Conservation (phyloP, 371 early-diverging fungal species). For the Mucor lusitanicus region DNA sequence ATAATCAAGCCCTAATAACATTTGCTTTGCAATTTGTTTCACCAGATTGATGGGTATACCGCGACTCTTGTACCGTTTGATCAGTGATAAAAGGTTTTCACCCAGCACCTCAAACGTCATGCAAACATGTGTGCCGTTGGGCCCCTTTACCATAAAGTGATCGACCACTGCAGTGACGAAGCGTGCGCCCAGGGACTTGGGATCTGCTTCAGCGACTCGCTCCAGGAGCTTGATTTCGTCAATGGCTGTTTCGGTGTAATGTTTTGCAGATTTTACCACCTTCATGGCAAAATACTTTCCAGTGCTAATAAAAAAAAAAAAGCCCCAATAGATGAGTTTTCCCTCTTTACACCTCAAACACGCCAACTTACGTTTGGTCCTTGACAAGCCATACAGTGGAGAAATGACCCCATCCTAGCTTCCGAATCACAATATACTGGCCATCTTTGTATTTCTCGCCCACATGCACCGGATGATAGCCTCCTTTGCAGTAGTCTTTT, state of each 20-base stretch:
- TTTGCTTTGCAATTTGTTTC: conserved; percentile 86
- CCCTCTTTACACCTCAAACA: neutral
- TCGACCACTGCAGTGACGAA: conserved; percentile 86
- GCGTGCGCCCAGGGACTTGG: conserved; percentile 56
- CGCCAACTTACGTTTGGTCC: conserved; percentile 64
- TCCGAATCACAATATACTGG: conserved; percentile 84
- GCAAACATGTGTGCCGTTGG: conserved; percentile 91
- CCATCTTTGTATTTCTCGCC: conserved; percentile 84
- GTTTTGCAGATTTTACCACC: conserved; percentile 93
- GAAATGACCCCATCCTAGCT: conserved; percentile 99
- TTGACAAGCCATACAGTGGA: conserved; percentile 97
- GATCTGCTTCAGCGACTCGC: conserved; percentile 72
- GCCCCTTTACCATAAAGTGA: conserved; percentile 87
- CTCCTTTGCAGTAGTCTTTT: conserved; percentile 91
- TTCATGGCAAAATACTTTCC: conserved; percentile 92
- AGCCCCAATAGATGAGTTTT: neutral
- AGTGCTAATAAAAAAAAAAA: conserved; percentile 41
- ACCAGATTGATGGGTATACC: conserved; percentile 89
- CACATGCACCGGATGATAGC: conserved; percentile 91
- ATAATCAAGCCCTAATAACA: conserved; percentile 90
- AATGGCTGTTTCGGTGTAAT: conserved; percentile 94
- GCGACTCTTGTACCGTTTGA: conserved; percentile 72
- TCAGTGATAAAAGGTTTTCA: conserved; percentile 89
- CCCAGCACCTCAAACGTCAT: conserved; percentile 98
- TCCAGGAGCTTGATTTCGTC: conserved; percentile 95